Evolutionary conservation across 495 filamentous ascomycete genomes (phyloP).

Genomic region (Penicillium coffeae): DNA sequence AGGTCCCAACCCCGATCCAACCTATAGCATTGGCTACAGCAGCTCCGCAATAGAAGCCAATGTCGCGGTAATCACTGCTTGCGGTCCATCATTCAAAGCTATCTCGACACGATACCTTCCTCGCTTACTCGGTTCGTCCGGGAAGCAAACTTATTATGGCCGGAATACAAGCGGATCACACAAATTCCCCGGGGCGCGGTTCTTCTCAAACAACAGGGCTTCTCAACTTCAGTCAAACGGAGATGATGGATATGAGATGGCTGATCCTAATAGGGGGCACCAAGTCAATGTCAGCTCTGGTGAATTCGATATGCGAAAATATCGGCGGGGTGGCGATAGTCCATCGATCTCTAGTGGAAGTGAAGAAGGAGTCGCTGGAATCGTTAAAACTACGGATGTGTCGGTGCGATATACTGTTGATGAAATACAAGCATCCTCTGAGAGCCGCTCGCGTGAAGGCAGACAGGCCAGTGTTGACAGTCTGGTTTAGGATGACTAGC

Average conservation of each 20-base stretch:
- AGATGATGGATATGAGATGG: slow-evolving; percentile 19
- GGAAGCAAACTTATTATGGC: slow-evolving; percentile 7
- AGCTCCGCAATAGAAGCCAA: slow-evolving; percentile 53
- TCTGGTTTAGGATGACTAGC: slow-evolving; percentile 12
- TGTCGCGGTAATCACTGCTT: slow-evolving; percentile 52
- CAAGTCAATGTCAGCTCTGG: slow-evolving; percentile 1
- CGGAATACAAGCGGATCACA: slow-evolving; percentile 14
- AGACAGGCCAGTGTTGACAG: slow-evolving; percentile 22
- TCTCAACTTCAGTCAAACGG: slow-evolving; percentile 15
- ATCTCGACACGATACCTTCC: slow-evolving; percentile 18
- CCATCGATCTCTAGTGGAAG: slow-evolving; percentile 16
- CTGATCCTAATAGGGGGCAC: slow-evolving; percentile 11
- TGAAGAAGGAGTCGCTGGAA: slow-evolving; percentile 14
- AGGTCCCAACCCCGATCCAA: slow-evolving; percentile 13
- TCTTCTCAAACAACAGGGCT: slow-evolving; percentile 6
- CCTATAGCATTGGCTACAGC: slow-evolving; percentile 44
- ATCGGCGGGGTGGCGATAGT: slow-evolving; percentile 16
- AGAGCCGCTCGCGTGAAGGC: slow-evolving; percentile 7
- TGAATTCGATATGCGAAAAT: slow-evolving; percentile 25
- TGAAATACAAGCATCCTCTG: not conserved
- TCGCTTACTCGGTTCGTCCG: slow-evolving; percentile 16
- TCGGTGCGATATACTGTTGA: slow-evolving; percentile 17
- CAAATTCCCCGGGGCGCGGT: slow-evolving; percentile 5
- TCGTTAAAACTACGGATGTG: slow-evolving; percentile 25
- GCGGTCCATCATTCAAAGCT: slow-evolving; percentile 26